These are phyloP conservation scores for Hygrocybe coccinea DNA, from an alignment of 768 basidiomycete genomes.

Conservation along the genomic window DNA sequence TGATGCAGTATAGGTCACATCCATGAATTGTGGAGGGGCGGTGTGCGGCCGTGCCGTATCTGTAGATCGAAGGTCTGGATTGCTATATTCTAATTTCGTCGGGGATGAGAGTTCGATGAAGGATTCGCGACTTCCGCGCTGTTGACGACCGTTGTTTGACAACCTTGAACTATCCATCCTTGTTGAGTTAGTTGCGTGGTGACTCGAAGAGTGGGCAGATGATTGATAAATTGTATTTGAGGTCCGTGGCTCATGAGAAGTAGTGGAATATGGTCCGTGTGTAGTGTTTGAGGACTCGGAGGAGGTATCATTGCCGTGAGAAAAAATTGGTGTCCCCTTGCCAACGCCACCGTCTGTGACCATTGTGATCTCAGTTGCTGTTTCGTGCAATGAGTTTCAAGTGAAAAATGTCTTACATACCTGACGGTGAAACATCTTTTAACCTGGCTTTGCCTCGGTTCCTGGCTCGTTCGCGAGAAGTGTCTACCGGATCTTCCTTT, in stretches of 20 bases:
- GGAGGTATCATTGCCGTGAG: slow-evolving; percentile 26
- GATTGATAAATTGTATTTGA: slow-evolving; percentile 39
- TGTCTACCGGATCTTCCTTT: too few species aligned
- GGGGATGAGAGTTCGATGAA: slow-evolving; percentile 46
- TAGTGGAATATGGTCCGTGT: slow-evolving; percentile 29
- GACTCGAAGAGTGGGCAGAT: slow-evolving; percentile 23
- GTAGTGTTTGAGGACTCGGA: slow-evolving; percentile 13
- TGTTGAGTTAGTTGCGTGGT: too few species aligned
- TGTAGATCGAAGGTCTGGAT: not conserved
- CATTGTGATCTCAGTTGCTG: not conserved
- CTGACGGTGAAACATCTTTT: too few species aligned
- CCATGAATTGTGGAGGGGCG: slow-evolving; percentile 8
- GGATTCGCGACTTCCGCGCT: slow-evolving; percentile 21
- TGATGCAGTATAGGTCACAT: slow-evolving; percentile 4
- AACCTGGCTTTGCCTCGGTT: too few species aligned
- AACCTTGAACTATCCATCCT: slow-evolving; percentile 15
- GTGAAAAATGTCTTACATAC: too few species aligned
- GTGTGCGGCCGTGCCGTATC: not conserved
- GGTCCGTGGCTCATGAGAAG: slow-evolving; percentile 31
- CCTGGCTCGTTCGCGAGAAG: too few species aligned
- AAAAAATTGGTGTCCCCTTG: slow-evolving; percentile 29
- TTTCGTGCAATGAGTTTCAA: not conserved
- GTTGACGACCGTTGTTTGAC: slow-evolving; percentile 16
- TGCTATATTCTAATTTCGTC: not conserved
- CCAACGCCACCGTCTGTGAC: not conserved